phyloP scores from a whole-genome alignment of 2,329 filamentous ascomycete genomes.

The Mycosphaerella arachidis region DNA sequence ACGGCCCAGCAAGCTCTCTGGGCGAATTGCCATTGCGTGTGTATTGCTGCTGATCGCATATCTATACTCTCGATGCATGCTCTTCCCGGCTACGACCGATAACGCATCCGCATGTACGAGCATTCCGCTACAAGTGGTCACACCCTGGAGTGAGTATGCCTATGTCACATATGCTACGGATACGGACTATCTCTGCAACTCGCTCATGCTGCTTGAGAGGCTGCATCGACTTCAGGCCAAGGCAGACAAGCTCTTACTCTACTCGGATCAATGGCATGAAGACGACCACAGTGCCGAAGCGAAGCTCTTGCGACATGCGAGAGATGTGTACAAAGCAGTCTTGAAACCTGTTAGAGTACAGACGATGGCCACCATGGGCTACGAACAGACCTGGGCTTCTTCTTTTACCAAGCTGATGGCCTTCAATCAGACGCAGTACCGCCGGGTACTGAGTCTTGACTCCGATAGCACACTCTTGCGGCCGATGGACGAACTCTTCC shows the following conservation, averaged over 20 bases:
- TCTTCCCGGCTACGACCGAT: too few species aligned
- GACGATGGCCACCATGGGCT: constrained; percentile 32
- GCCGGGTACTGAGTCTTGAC: constrained; percentile 54
- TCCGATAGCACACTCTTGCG: constrained; percentile 58
- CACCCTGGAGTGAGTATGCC: constrained; percentile 38
- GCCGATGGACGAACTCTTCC: constrained; percentile 64
- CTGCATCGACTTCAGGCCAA: constrained; percentile 38
- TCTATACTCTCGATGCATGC: too few species aligned
- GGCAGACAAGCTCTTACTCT: constrained; percentile 42
- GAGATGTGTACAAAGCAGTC: constrained; percentile 45
- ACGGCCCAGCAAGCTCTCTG: too few species aligned
- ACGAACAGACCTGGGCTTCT: constrained; percentile 52
- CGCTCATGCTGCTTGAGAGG: constrained; percentile 41
- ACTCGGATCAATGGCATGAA: constrained; percentile 12
- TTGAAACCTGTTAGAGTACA: constrained; percentile 42
- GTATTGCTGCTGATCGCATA: too few species aligned
- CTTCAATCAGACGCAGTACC: constrained; percentile 61
- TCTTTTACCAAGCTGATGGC: constrained; percentile 64
- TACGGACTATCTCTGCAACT: constrained; percentile 40
- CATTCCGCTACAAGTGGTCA: not conserved
- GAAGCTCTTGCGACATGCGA: constrained; percentile 47
- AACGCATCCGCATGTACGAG: too few species aligned
- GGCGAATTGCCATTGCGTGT: too few species aligned
- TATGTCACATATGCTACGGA: constrained; percentile 44
- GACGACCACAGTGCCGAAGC: constrained; percentile 19